Percentiles rank a stretch among this genome's conserved stretches.
These are phyloP conservation scores for Termitomyces sp. DNA, from an alignment of 768 basidiomycete genomes.

Conservation along the genomic window DNA sequence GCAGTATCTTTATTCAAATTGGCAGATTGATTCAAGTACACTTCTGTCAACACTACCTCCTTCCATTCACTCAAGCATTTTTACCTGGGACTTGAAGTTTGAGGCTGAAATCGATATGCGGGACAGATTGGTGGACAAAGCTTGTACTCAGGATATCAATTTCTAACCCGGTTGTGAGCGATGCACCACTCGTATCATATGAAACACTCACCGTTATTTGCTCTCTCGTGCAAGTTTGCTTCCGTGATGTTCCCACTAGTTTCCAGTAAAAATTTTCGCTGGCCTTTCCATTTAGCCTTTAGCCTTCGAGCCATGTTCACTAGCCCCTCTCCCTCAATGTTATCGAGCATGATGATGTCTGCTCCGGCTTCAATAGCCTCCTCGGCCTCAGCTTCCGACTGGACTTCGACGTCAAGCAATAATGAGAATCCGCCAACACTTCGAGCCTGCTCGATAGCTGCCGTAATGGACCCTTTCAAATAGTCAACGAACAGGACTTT, in stretches of 20 bases:
- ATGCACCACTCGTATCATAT: neutral
- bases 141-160: constrained; percentile 95
- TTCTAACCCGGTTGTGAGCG: constrained; percentile 40
- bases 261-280: constrained; percentile 86
- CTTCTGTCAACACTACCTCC: neutral
- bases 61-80: constrained; percentile 5
- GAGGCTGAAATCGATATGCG: constrained; percentile 94
- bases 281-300: constrained; percentile 75
- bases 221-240: constrained; percentile 71
- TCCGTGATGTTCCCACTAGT: constrained; percentile 96
- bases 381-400: constrained; percentile 84
- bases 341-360: constrained; percentile 94
- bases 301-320: constrained; percentile 63
- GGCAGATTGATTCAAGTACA: constrained; percentile 13
- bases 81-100: constrained; percentile 77
- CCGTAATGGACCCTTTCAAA: constrained; percentile 77
- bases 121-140: constrained; percentile 86
- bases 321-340: constrained; percentile 78
- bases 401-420: constrained; percentile 91
- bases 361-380: constrained; percentile 97
- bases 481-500: neutral
- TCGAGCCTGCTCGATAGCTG: constrained; percentile 83
- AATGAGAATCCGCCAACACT: constrained; percentile 89
- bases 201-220: constrained; percentile 68
- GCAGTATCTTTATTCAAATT: constrained; percentile 70